These are phyloP conservation scores for Echria macrotheca DNA, from an alignment of 495 filamentous ascomycete genomes.

Conservation along the genomic window DNA sequence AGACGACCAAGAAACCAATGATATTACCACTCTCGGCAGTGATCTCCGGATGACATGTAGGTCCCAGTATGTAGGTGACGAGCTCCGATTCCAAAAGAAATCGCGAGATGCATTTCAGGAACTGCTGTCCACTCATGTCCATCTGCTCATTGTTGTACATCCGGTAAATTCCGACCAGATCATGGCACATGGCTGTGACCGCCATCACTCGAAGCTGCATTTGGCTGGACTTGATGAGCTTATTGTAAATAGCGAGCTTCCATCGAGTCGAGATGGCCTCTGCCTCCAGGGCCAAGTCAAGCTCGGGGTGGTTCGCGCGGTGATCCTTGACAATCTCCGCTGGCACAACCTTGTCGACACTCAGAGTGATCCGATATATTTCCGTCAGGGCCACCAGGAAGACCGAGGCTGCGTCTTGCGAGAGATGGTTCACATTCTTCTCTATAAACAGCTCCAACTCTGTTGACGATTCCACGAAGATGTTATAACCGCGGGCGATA, in stretches of 20 bases:
- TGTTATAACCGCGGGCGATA: conserved; percentile 30
- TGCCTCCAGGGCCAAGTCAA: conserved; percentile 21
- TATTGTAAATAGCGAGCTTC: conserved; percentile 64
- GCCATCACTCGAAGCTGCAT: conserved; percentile 84
- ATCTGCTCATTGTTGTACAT: conserved; percentile 60
- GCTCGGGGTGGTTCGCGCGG: conserved; percentile 20
- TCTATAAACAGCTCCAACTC: conserved; percentile 40
- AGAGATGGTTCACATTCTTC: conserved; percentile 42
- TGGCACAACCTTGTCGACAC: conserved; percentile 29
- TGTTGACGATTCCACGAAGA: conserved; percentile 37
- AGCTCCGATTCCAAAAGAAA: conserved; percentile 62
- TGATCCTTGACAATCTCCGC: conserved; percentile 29
- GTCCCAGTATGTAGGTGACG: conserved; percentile 80
- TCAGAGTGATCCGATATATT: conserved; percentile 39
- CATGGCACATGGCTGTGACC: conserved; percentile 63
- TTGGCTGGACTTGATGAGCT: conserved; percentile 70
- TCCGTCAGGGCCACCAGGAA: conserved; percentile 32
- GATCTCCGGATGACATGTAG: conserved; percentile 87
- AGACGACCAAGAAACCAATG: conserved; percentile 82
- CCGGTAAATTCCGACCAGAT: conserved; percentile 60
- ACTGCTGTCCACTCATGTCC: no score
- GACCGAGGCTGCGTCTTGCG: conserved; percentile 36
- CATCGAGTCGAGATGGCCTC: conserved; percentile 57
- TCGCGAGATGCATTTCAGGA: no score
- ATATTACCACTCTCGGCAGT: conserved; percentile 78